A percentile compares a stretch with the other conserved stretches of the same genome.
Evolutionary conservation across 2,329 filamentous ascomycete species (phyloP).

Genomic region (Pestalotiopsis sp.): DNA sequence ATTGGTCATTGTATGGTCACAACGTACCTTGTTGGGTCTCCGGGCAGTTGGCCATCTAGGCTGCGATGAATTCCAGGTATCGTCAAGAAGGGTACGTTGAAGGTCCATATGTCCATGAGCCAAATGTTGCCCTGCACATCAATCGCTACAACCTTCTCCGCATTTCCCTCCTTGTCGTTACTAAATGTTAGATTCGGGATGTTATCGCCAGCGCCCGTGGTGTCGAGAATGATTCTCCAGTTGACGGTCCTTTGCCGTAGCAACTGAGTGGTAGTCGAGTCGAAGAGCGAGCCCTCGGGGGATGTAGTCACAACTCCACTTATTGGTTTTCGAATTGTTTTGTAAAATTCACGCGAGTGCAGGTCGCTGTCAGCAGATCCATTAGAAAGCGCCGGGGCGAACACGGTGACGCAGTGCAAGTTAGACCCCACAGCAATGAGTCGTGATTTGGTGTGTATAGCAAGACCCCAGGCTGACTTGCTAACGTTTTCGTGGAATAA

Average conservation of each 20-base stretch:
- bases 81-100: conserved; percentile 13
- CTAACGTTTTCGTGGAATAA: conserved; percentile 80
- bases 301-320: not conserved
- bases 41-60: not conserved
- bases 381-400: conserved; percentile 31
- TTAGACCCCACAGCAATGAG: conserved; percentile 88
- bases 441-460: conserved; percentile 77
- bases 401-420: conserved; percentile 37
- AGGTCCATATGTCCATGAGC: conserved; percentile 54
- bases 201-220: conserved; percentile 42
- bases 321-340: not conserved
- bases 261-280: not conserved
- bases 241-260: conserved; percentile 42
- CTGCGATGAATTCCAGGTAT: conserved; percentile 19
- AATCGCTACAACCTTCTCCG: conserved; percentile 49
- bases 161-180: conserved; percentile 45
- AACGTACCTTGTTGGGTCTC: conserved; percentile 22
- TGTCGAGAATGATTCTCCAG: conserved; percentile 49
- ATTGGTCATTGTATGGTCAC: conserved; percentile 21
- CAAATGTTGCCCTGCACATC: conserved; percentile 51
- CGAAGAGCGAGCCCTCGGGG: not conserved
- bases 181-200: conserved; percentile 55
- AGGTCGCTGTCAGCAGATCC: conserved; percentile 12
- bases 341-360: not conserved
- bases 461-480: conserved; percentile 83